Conservation (phyloP, 2,329 filamentous ascomycete species). For the Paraphoma sp. region DNA sequence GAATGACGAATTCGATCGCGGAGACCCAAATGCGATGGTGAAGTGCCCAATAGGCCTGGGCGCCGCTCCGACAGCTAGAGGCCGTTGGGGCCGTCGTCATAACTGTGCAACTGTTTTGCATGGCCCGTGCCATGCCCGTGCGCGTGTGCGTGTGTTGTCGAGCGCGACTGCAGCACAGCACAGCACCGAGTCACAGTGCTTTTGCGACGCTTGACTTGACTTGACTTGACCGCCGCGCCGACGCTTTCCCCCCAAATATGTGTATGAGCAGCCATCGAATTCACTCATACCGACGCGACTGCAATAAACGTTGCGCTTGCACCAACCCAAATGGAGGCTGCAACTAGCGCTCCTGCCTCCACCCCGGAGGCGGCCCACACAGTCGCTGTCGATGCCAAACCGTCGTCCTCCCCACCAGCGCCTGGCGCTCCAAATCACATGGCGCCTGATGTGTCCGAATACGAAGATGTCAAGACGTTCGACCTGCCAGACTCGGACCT, state of each 20-base stretch:
- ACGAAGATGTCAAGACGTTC: constrained; percentile 42
- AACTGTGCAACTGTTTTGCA: not conserved
- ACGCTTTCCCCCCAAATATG: constrained; percentile 27
- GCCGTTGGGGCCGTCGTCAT: not conserved
- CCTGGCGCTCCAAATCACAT: constrained; percentile 24
- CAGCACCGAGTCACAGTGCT: not conserved
- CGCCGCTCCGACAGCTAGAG: too few relatives aligned
- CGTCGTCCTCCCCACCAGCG: constrained; percentile 21
- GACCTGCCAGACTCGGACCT: constrained; percentile 47
- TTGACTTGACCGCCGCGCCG: constrained; percentile 14
- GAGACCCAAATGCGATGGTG: too few relatives aligned
- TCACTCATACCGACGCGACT: constrained; percentile 22
- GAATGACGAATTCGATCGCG: too few relatives aligned
- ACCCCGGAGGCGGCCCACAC: constrained; percentile 33
- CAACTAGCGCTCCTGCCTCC: constrained; percentile 27
- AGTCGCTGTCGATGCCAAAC: constrained; percentile 22
- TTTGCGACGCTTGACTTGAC: constrained; percentile 13
- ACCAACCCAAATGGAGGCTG: constrained; percentile 29
- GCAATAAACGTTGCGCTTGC: constrained; percentile 21
- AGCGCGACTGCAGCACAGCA: constrained; percentile 11
- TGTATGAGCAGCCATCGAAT: constrained; percentile 21
- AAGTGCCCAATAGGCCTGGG: too few relatives aligned
- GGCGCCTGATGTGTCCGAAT: constrained; percentile 34
- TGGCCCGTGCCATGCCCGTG: not conserved
- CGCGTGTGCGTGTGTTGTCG: constrained; percentile 20